Evolutionary conservation across 139 green algal species (phyloP).

Genomic region (Chlamydomonas incerta): DNA sequence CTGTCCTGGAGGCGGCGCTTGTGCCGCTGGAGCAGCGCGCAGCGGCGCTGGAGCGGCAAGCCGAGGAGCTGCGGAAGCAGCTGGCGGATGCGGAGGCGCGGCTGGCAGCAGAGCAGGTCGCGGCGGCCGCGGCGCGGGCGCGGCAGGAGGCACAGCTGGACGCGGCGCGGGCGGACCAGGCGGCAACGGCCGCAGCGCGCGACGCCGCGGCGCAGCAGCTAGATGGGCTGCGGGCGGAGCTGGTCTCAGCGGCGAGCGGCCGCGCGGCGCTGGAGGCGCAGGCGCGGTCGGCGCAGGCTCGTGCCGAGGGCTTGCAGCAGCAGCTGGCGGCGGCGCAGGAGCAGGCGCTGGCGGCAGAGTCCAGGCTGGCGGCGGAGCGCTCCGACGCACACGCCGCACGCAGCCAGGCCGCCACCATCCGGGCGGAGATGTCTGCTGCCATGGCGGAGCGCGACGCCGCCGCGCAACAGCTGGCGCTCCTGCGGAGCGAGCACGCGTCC

Average conservation of each 20-base stretch:
- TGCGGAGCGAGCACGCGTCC: constrained; percentile 3
- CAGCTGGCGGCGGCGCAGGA: not conserved
- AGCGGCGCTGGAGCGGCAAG: constrained; percentile 4
- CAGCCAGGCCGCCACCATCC: not conserved
- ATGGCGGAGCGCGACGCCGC: constrained; percentile 8
- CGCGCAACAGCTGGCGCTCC: not conserved
- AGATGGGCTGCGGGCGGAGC: not conserved
- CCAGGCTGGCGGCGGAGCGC: constrained; percentile 4
- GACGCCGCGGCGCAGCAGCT: not conserved
- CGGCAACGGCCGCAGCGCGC: not conserved
- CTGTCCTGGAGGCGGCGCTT: constrained; percentile 3
- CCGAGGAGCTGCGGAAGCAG: constrained; percentile 15
- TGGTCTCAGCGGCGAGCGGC: not conserved
- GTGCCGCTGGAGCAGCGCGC: constrained; percentile 22
- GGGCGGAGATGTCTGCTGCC: constrained; percentile 9
- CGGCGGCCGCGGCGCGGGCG: not conserved
- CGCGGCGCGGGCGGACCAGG: not conserved
- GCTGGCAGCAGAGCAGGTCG: not conserved
- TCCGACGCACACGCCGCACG: not conserved
- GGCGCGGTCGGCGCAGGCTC: not conserved
- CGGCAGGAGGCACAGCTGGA: constrained; percentile 5
- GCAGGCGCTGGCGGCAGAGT: not conserved
- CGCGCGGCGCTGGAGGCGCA: not conserved
- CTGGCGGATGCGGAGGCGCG: not conserved
- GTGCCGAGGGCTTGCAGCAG: not conserved